phyloP scores from a whole-genome alignment of 768 basidiomycete genomes.

The Naematelia aurantialba region DNA sequence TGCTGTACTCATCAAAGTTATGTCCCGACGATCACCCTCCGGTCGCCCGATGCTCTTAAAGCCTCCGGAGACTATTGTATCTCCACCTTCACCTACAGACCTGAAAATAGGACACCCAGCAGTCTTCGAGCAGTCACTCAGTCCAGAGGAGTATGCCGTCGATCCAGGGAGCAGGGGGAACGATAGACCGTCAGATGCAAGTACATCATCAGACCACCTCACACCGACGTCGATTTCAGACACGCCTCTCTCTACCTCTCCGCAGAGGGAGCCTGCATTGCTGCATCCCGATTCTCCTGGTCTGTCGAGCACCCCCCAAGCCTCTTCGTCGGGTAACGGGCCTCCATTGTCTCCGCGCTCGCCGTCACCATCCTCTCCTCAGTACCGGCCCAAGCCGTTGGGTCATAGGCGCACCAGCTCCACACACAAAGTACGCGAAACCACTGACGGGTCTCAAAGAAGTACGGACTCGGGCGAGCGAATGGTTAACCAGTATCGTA shows the following conservation, averaged over 20 bases:
- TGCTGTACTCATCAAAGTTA: no score
- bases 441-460: constrained; percentile 40
- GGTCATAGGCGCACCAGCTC: constrained; percentile 36
- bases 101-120: constrained; percentile 16
- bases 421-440: constrained; percentile 43
- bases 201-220: background rate
- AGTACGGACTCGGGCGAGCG: constrained; percentile 40
- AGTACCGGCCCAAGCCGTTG: constrained; percentile 18
- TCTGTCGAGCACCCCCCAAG: constrained; percentile 3
- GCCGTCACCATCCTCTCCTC: constrained; percentile 30
- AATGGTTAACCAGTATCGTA: constrained; percentile 48
- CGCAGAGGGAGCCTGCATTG: constrained; percentile 8
- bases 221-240: background rate
- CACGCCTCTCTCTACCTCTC: constrained; percentile 14
- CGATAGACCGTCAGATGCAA: constrained; percentile 8
- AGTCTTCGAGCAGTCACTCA: constrained; percentile 3
- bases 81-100: constrained; percentile 42
- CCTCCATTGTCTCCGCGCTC: constrained; percentile 2
- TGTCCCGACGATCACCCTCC: background rate
- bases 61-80: constrained; percentile 39
- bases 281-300: constrained; percentile 15
- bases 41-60: constrained; percentile 17
- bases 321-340: background rate
- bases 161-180: constrained; percentile 5
- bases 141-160: background rate